Percentiles rank a stretch among this genome's conserved stretches.
These are phyloP conservation scores for Sordariomycetes sp. DNA, from an alignment of 2,329 filamentous ascomycete species.

Conservation along the genomic window DNA sequence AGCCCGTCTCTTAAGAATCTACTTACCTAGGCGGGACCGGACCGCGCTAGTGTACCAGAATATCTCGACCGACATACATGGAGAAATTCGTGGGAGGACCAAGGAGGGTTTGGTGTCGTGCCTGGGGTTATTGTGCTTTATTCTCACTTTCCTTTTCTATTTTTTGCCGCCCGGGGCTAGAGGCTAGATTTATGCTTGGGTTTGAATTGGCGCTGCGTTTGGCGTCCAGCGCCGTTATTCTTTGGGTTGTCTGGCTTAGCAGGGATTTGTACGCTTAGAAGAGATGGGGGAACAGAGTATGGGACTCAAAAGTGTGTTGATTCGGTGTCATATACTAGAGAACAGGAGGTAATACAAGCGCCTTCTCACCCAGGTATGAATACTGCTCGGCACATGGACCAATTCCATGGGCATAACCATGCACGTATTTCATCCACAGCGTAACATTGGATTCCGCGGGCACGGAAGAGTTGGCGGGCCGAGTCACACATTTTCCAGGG, in stretches of 20 bases:
- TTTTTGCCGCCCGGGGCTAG: neutral
- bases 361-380: neutral
- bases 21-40: constrained; percentile 39
- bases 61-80: neutral
- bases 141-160: neutral
- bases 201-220: neutral
- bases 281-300: neutral
- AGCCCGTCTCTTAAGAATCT: constrained; percentile 68
- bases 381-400: no score
- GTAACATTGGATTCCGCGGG: no score
- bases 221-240: neutral
- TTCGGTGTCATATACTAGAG: neutral
- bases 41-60: neutral
- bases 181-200: neutral
- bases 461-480: no score
- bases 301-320: neutral
- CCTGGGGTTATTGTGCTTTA: neutral
- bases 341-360: neutral
- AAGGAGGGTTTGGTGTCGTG: neutral
- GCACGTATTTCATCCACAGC: no score
- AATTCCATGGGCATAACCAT: neutral
- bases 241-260: neutral
- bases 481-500: neutral
- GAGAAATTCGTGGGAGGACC: neutral
- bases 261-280: neutral